Percentiles rank a stretch among this genome's conserved stretches.
Conservation (phyloP, 257 asterid genomes). For the Solanum sejunctum region DNA sequence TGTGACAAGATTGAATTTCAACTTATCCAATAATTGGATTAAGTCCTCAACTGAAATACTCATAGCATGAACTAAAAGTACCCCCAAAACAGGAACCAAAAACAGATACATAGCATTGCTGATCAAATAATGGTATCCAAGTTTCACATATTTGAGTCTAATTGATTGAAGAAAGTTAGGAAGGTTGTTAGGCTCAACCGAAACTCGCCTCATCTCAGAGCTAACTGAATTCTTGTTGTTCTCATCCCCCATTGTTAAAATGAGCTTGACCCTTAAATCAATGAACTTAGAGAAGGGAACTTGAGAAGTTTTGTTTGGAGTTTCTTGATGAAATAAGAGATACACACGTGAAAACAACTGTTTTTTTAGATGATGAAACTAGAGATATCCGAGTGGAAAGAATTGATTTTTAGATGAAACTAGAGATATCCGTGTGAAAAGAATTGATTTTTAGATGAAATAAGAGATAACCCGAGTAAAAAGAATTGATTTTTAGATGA, state of each 20-base stretch:
- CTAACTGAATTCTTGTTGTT: neutral
- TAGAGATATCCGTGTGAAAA: neutral
- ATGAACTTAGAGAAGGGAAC: neutral
- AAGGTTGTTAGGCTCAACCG: conserved; percentile 1
- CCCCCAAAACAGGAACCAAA: conserved; percentile 10
- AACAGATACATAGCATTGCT: conserved; percentile 17
- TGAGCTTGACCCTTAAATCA: neutral
- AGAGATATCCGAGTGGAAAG: neutral
- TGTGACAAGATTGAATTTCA: conserved; percentile 1
- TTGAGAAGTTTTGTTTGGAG: neutral
- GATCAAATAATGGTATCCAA: conserved; percentile 23
- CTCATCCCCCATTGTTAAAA: conserved; percentile 5
- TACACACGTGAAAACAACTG: neutral
- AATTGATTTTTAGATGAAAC: neutral
- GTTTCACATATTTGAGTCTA: conserved; percentile 32
- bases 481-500: neutral
- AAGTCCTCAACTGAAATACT: conserved; percentile 7
- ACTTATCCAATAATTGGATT: conserved; percentile 1
- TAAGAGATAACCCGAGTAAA: neutral
- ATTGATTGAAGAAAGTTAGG: conserved; percentile 26
- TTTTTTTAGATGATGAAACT: neutral
- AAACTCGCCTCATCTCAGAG: neutral
- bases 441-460: neutral
- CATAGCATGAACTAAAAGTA: conserved; percentile 5
- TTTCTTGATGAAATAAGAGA: neutral